Conservation (phyloP, 2,329 filamentous ascomycete genomes). For the Xylariomycetidae sp. region DNA sequence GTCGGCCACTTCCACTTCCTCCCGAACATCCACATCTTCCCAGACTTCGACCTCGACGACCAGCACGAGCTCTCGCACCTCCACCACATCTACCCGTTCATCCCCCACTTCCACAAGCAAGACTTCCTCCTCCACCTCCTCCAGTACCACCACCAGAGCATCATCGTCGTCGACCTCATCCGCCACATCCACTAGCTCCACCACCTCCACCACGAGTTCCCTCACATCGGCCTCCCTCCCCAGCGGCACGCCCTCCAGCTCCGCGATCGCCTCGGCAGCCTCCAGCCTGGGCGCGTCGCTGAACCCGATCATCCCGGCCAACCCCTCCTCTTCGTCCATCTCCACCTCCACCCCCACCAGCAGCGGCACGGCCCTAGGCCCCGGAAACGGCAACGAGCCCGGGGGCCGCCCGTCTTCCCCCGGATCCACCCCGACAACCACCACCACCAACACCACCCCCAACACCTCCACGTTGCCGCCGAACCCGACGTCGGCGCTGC, state of each 20-base stretch:
- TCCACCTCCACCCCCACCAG: background rate
- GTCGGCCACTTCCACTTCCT: background rate
- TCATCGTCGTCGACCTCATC: background rate
- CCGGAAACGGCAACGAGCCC: background rate
- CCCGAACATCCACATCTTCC: background rate
- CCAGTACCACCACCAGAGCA: background rate
- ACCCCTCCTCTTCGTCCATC: background rate
- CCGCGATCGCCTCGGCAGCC: background rate
- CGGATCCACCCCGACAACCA: background rate
- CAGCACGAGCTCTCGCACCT: background rate
- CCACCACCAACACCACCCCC: slow-evolving; percentile 1
- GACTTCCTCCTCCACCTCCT: background rate
- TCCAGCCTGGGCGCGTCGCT: background rate
- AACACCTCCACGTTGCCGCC: slow-evolving; percentile 9
- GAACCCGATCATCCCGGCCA: background rate
- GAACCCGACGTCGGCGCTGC: slow-evolving; percentile 1
- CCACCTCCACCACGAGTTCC: background rate
- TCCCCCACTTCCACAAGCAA: background rate
- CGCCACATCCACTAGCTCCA: background rate
- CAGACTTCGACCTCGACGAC: background rate
- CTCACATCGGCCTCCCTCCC: background rate
- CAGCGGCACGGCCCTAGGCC: background rate
- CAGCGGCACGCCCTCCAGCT: background rate
- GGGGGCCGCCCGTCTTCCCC: background rate
- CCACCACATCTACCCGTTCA: background rate